Conservation (phyloP, 257 asterid genomes). For the Solanum appendiculatum region DNA sequence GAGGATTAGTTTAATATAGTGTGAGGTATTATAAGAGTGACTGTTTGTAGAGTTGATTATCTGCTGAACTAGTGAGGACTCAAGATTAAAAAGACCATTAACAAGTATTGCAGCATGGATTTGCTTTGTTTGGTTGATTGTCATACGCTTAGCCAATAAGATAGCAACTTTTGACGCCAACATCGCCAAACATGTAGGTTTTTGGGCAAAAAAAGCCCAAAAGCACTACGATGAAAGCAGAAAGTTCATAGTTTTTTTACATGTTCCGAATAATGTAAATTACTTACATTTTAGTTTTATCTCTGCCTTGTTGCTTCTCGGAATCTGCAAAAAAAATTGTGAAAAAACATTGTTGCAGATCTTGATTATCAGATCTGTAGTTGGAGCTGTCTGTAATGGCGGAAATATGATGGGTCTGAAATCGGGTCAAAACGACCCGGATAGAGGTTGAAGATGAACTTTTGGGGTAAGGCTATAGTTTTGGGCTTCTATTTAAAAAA, state of each 20-base stretch:
- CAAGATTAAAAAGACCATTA: slow-evolving; percentile 28
- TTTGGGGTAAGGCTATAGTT: neutral
- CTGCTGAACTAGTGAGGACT: slow-evolving; percentile 32
- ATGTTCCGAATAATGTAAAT: neutral
- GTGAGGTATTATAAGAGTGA: slow-evolving; percentile 12
- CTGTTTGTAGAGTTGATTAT: slow-evolving; percentile 20
- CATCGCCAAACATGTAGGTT: slow-evolving; percentile 13
- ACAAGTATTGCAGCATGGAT: slow-evolving; percentile 50
- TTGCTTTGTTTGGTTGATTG: slow-evolving; percentile 43
- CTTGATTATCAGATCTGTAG: neutral
- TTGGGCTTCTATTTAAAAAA: neutral
- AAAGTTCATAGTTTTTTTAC: neutral
- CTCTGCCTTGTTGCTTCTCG: neutral
- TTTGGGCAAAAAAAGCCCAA: neutral
- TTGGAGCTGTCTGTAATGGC: neutral
- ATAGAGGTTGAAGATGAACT: neutral
- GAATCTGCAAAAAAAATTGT: neutral
- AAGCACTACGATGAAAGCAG: neutral
- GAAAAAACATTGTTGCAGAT: neutral
- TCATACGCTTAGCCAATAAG: slow-evolving; percentile 24
- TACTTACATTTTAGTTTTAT: neutral
- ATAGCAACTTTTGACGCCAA: slow-evolving; percentile 13
- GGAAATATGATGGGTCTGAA: neutral
- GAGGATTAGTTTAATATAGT: slow-evolving; percentile 32
- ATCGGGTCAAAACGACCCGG: neutral